These are phyloP conservation scores for Echeveria elegans DNA, from an alignment of 164 flowering plant species.

Conservation along the genomic window DNA sequence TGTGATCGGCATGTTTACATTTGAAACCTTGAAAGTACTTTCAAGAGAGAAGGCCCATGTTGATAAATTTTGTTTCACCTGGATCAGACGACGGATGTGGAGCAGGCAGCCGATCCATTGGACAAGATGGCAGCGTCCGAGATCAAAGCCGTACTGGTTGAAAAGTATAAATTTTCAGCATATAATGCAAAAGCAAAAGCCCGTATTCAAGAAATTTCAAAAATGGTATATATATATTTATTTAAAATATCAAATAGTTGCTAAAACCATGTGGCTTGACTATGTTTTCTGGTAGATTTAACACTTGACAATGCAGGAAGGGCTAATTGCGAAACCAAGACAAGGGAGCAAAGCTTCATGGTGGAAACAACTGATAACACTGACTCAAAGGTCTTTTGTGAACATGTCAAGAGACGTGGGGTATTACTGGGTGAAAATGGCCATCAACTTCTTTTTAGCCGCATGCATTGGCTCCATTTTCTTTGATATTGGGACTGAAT, in stretches of 20 bases:
- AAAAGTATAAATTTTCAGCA: slow-evolving; percentile 16
- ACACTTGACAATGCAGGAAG: slow-evolving; percentile 16
- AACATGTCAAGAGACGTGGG: slow-evolving; percentile 59
- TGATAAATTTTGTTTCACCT: background rate
- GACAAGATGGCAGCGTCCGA: background rate
- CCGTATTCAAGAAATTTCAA: slow-evolving; percentile 10
- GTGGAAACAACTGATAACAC: slow-evolving; percentile 37
- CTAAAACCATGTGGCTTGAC: background rate
- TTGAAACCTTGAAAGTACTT: background rate
- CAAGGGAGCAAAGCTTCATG: slow-evolving; percentile 26
- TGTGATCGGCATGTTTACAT: background rate
- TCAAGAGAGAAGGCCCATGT: background rate
- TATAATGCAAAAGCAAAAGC: slow-evolving; percentile 14
- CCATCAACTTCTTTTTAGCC: slow-evolving; percentile 22
- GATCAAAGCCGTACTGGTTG: background rate
- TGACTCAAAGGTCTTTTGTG: slow-evolving; percentile 35
- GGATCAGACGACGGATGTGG: slow-evolving; percentile 1
- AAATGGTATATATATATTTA: slow-evolving; percentile 7
- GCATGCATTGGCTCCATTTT: slow-evolving; percentile 18
- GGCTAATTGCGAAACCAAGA: slow-evolving; percentile 6
- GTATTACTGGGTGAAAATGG: slow-evolving; percentile 47
- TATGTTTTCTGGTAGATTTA: too few relatives aligned
- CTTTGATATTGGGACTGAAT: slow-evolving; percentile 17
- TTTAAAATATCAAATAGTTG: background rate
- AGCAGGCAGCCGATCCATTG: background rate